Evolutionary conservation across 805 yeast species (phyloP).

Genomic region (Barnettozyma siamensis): DNA sequence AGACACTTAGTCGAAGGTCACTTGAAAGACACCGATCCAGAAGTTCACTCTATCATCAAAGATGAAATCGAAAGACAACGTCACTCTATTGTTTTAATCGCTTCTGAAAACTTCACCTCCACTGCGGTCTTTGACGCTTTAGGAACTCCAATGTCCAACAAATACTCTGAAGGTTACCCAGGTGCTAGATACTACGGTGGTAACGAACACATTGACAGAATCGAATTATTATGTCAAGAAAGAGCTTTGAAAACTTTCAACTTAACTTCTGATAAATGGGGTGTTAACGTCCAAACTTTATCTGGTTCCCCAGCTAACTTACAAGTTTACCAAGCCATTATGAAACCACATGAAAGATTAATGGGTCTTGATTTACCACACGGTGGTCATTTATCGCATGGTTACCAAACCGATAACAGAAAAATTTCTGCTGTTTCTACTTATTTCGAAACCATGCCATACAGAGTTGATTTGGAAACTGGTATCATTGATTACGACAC

Average conservation of each 20-base stretch:
- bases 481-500: conserved; percentile 91
- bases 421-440: conserved; percentile 90
- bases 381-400: conserved; percentile 97
- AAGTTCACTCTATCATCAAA: conserved; percentile 70
- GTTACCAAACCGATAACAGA: conserved; percentile 86
- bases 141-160: conserved; percentile 96
- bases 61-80: conserved; percentile 82
- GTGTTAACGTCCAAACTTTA: conserved; percentile 92
- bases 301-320: conserved; percentile 97
- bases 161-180: conserved; percentile 97
- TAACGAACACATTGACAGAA: conserved; percentile 88
- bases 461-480: conserved; percentile 78
- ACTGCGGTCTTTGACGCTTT: conserved; percentile 89
- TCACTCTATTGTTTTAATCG: conserved; percentile 86
- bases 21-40: conserved; percentile 67
- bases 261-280: conserved; percentile 81
- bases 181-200: conserved; percentile 99
- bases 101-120: conserved; percentile 95
- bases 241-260: conserved; percentile 85
- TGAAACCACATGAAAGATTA: conserved; percentile 85
- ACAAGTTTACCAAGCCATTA: conserved; percentile 82
- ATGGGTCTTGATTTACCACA: conserved; percentile 98
- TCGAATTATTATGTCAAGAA: conserved; percentile 83
- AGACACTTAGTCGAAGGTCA: conserved; percentile 58
- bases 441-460: conserved; percentile 97